Conservation (phyloP, 2,329 filamentous ascomycete species). For the Didymellaceae sp. region DNA sequence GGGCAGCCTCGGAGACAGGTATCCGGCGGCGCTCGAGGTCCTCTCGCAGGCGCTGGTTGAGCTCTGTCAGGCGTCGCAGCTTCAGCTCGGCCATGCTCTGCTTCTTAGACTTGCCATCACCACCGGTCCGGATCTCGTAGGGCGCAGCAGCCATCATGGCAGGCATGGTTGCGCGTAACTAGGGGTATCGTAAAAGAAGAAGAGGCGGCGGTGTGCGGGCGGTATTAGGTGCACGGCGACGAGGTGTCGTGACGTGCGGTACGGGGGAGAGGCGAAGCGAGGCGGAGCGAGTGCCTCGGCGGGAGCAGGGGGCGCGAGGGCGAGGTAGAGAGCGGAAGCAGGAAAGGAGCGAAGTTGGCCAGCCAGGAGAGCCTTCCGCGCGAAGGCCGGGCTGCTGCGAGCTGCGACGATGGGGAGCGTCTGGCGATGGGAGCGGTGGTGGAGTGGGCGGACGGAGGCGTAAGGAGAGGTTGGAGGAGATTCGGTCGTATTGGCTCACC, state of each 20-base stretch:
- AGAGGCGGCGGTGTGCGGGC: conserved; percentile 23
- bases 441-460: conserved; percentile 24
- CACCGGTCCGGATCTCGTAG: conserved; percentile 70
- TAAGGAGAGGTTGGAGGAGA: conserved; percentile 32
- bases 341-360: conserved; percentile 45
- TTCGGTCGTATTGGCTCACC: conserved; percentile 12
- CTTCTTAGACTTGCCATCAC: conserved; percentile 85
- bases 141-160: conserved; percentile 63
- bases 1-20: conserved; percentile 88
- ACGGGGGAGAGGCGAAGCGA: conserved; percentile 22
- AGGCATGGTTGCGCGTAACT: conserved; percentile 31
- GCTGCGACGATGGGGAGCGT: conserved; percentile 37
- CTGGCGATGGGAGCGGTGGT: conserved; percentile 31
- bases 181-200: conserved; percentile 22
- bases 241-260: conserved; percentile 20
- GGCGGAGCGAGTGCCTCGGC: conserved; percentile 41
- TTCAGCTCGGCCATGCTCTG: conserved; percentile 99
- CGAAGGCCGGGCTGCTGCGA: conserved; percentile 38
- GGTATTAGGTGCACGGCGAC: conserved; percentile 35
- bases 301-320: conserved; percentile 25
- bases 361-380: conserved; percentile 36
- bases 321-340: conserved; percentile 29
- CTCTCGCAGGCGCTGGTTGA: conserved; percentile 94
- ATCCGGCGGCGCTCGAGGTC: conserved; percentile 95
- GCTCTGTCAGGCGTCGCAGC: conserved; percentile 91